Evolutionary conservation across 352 stramenopile species (phyloP).

Genomic region (Aphanomyces euteiches): DNA sequence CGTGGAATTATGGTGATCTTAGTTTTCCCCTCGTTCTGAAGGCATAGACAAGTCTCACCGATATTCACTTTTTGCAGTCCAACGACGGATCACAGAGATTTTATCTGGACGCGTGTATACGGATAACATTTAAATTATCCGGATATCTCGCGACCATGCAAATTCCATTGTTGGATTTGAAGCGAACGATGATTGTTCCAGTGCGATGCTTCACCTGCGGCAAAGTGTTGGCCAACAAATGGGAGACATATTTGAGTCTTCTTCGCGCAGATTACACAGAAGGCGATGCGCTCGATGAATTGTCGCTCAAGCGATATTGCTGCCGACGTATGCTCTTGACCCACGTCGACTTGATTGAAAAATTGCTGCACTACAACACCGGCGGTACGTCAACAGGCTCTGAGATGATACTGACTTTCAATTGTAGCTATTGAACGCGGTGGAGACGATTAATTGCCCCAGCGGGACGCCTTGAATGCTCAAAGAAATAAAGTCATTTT

Average conservation of each 20-base stretch:
- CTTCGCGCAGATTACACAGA: slow-evolving; percentile 97
- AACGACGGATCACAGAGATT: too few species aligned
- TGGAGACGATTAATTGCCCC: slow-evolving; percentile 53
- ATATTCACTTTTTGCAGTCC: too few species aligned
- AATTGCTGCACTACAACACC: slow-evolving; percentile 99
- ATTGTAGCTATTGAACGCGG: slow-evolving; percentile 67
- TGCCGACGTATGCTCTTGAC: slow-evolving; percentile 99
- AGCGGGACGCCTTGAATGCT: not conserved
- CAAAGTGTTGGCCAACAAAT: slow-evolving; percentile 99
- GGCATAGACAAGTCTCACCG: too few species aligned
- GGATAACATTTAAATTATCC: slow-evolving; percentile 2
- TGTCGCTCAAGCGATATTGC: slow-evolving; percentile 98
- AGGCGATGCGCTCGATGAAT: slow-evolving; percentile 96
- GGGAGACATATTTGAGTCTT: slow-evolving; percentile 97
- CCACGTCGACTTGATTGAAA: slow-evolving; percentile 99
- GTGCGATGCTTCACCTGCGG: slow-evolving; percentile 99
- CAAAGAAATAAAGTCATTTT: too few species aligned
- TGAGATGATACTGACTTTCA: slow-evolving; percentile 5
- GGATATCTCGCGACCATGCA: slow-evolving; percentile 9
- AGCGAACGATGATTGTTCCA: slow-evolving; percentile 95
- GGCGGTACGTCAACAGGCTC: slow-evolving; percentile 46
- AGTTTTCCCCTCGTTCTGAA: too few species aligned
- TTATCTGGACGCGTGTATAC: too few species aligned
- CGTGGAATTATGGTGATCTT: too few species aligned
- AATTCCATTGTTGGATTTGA: not conserved